phyloP scores from a whole-genome alignment of 2,329 filamentous ascomycete genomes.

The Neofusicoccum sp. region DNA sequence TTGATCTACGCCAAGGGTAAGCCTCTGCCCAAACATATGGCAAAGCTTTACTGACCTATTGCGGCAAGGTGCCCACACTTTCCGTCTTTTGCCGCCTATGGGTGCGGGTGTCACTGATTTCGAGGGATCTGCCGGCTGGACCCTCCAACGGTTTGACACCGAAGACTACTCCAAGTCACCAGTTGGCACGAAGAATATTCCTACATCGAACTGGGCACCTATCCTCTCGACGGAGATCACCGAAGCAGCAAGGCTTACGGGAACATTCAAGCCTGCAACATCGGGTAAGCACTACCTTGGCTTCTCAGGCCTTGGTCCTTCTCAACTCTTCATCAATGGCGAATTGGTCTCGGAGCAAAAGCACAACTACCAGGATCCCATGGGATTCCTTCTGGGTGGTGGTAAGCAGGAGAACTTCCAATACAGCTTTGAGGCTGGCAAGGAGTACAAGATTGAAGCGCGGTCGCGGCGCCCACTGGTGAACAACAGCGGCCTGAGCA shows the following conservation, averaged over 20 bases:
- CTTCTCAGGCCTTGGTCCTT: constrained; percentile 68
- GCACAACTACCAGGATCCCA: constrained; percentile 66
- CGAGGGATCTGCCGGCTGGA: constrained; percentile 37
- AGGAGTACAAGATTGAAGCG: constrained; percentile 63
- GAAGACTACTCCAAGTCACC: constrained; percentile 30
- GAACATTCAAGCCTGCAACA: constrained; percentile 51
- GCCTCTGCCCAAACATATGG: background rate
- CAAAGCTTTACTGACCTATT: background rate
- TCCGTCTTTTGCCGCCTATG: constrained; percentile 37
- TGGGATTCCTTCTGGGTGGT: constrained; percentile 41
- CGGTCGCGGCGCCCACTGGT: constrained; percentile 63
- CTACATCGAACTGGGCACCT: constrained; percentile 31
- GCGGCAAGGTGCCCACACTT: constrained; percentile 33
- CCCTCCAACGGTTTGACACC: constrained; percentile 33
- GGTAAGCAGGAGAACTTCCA: constrained; percentile 50
- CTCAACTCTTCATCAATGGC: constrained; percentile 62
- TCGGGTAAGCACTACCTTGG: constrained; percentile 67
- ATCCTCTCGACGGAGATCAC: constrained; percentile 28
- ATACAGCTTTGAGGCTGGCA: constrained; percentile 65
- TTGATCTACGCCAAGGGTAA: constrained; percentile 55
- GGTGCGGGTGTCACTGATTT: constrained; percentile 31
- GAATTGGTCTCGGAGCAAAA: constrained; percentile 57
- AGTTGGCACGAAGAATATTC: constrained; percentile 31
- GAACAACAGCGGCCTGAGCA: constrained; percentile 67
- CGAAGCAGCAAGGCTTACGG: constrained; percentile 29